Base-by-base conservation (phyloP, 805 yeast genomes). In the Candida insectorum region DNA sequence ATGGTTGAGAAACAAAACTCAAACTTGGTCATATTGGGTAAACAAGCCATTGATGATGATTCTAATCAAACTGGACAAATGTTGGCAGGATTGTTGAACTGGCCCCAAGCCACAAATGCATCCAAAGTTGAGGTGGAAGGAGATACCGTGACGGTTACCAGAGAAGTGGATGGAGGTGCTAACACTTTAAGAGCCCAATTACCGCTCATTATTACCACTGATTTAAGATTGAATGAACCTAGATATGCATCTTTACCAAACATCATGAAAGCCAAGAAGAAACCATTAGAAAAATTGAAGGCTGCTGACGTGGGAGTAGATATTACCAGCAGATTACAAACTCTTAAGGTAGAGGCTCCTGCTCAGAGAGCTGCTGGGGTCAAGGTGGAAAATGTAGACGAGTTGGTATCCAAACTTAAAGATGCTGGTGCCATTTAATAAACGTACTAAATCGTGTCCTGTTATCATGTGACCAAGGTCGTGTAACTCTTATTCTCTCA, bases 81-180 rank as follows among this genome's bases (percentile, higher is more conserved):
- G 79, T 74, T 93, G 34, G 97, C 96, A 2, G 96, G 96, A 7
- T 65, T 91, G 40, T 73, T 91, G 60, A 77, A 80, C 52, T 91
- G 97, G 97, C 94, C 97, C 13, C 97, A 89, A 53, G 96, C 96
- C 21, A 91, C 97, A 21, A 85, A 87, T 54, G 97, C 96, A 5
- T 82, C 93, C 29, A 83, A 85, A 56, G 91, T 91, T 23, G 82
- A 72, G 26, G 57, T 87, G 14, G 60, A 66, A 24, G 74, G 70
- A 13, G 78, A 73, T 31, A 66, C 67, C 32, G 75, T 83, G 14
- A 73, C 75, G 20, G 94, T 93, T 17, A 84, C 91, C 28, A 75
- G 96, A 54, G 98, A 93, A 66, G 78, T 91, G 30, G 99, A 93
- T 57, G 97, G 97, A 34, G 98, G 98, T 52, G 79, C 84, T 31